Percentiles rank a stretch among this genome's conserved stretches.
Conservation (phyloP, 306 rosid genomes). For the Malus sylvestris region DNA sequence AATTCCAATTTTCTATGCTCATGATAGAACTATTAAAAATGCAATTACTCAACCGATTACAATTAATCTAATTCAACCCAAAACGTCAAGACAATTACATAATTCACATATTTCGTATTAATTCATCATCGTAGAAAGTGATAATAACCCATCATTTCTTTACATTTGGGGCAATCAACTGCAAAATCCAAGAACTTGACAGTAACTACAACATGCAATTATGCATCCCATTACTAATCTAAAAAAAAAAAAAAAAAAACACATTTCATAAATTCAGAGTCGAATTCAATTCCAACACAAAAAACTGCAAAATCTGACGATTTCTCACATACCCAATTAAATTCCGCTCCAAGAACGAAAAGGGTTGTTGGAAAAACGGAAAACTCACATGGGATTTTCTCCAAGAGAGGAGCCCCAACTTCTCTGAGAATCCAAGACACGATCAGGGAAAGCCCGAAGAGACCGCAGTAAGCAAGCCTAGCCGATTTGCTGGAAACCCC, state of each 20-base stretch:
- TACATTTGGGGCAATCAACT: neutral
- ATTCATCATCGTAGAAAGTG: neutral
- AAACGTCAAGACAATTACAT: neutral
- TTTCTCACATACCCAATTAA: slow-evolving; percentile 15
- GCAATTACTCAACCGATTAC: neutral
- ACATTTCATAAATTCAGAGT: neutral
- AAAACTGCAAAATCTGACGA: neutral
- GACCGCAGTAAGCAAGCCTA: slow-evolving; percentile 78
- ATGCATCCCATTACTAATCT: neutral
- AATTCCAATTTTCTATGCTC: neutral
- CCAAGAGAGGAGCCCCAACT: slow-evolving; percentile 74
- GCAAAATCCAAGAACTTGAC: neutral
- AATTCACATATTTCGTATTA: neutral
- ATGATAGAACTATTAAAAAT: neutral
- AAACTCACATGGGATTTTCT: slow-evolving; percentile 76
- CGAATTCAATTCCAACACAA: neutral
- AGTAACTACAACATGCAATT: neutral
- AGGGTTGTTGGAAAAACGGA: neutral
- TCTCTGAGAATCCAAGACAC: slow-evolving; percentile 88
- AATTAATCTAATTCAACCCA: neutral
- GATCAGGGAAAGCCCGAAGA: slow-evolving; percentile 71
- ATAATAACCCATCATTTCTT: neutral
- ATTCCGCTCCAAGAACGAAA: neutral
- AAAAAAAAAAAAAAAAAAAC: neutral
- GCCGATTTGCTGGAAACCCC: slow-evolving; percentile 83